Evolutionary conservation across 176 grass and related monocot genomes (phyloP), one percentile per base, ranked within the genome.

Genomic region (Eleusine indica): DNA sequence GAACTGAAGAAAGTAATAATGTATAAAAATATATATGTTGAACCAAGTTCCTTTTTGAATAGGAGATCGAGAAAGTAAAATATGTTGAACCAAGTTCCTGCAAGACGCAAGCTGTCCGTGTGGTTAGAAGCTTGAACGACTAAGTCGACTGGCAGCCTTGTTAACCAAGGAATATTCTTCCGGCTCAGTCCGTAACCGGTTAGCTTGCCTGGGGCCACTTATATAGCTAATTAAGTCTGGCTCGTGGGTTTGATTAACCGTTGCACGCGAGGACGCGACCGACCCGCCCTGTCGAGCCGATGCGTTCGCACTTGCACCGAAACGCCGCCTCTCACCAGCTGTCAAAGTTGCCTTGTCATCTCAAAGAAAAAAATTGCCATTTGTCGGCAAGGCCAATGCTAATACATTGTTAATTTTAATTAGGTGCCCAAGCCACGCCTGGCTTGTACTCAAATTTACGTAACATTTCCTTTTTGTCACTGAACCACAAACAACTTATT

Each of bases 121-220:
- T 61, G 74, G 52, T 73, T 78, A 63, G 2, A 14, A 64, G 56
- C 29, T 71, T 70, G 47, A 17, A 54, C 16, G 51, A 18, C 14
- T 15, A 47, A 48, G 42, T 39, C 19, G 14, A 66, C 9, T 0
- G 41, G 2, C 35, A 40, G 13, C 29, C 9, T 51, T 52, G 47
- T 58, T 38, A 6, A 35, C 54, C 32, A 77, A 25, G 74, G 44
- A 73, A 73, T 79, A 67, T 58, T 73, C 73, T 0, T 72, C 15
- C 18, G 17, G 11, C 73, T 58, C 17, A 0, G 19, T 25, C 25
- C 6, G 71, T 71, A 2, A 3, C 14, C 2, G 8, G 14, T 60
- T 72, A 49, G 70, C 44, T 49, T 72, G 13, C 70, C 51, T 73
- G 14, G 16, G 70, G n/a, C 6, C 43, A 16, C 19, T 1, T 16